phyloP scores from a whole-genome alignment of 2,329 filamentous ascomycete genomes.

The Microcyclosporella mali region DNA sequence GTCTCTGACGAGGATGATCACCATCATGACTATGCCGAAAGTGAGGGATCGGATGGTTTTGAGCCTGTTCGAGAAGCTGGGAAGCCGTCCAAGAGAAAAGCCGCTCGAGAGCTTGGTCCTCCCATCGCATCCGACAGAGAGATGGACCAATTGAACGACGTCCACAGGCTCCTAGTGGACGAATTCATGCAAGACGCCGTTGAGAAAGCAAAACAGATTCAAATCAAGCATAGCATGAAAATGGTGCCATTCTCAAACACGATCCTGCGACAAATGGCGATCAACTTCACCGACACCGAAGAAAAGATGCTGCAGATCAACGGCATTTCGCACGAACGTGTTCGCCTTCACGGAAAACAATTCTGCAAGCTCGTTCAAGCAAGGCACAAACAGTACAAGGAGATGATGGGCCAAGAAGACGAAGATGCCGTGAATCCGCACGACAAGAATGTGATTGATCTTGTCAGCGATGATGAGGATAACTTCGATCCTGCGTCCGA shows the following conservation, averaged over 20 bases:
- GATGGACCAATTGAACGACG: constrained; percentile 49
- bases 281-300: constrained; percentile 57
- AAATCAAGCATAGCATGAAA: constrained; percentile 53
- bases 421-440: constrained; percentile 43
- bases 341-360: constrained; percentile 54
- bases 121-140: constrained; percentile 55
- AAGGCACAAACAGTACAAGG: constrained; percentile 29
- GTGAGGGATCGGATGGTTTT: constrained; percentile 45
- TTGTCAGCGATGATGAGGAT: constrained; percentile 40
- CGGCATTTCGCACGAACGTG: constrained; percentile 57
- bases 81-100: constrained; percentile 36
- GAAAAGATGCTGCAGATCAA: constrained; percentile 59
- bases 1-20: constrained; percentile 26
- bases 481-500: constrained; percentile 35
- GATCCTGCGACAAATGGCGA: constrained; percentile 66
- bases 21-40: constrained; percentile 30
- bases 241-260: constrained; percentile 60
- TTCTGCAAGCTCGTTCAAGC: constrained; percentile 55
- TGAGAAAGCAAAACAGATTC: constrained; percentile 54
- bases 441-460: constrained; percentile 43
- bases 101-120: constrained; percentile 42
- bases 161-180: constrained; percentile 59
- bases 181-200: constrained; percentile 61
- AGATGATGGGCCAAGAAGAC: constrained; percentile 42
- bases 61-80: constrained; percentile 33